Evolutionary conservation across 1,284 basidiomycete genomes (phyloP).

Genomic region (Sporisorium graminicola): DNA sequence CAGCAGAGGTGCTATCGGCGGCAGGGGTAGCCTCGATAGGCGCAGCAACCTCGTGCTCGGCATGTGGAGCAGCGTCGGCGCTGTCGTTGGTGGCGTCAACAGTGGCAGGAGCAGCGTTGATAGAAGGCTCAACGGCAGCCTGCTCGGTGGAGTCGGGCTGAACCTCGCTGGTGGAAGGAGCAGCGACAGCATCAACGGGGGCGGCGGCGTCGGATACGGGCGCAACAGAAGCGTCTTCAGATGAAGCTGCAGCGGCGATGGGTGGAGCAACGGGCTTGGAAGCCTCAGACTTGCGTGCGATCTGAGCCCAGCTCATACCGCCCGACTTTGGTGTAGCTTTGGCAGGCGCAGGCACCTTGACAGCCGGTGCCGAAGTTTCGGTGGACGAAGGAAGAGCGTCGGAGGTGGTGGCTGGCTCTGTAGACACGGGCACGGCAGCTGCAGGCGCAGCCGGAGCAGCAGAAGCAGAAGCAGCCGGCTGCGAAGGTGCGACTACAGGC

Average conservation of each 20-base stretch:
- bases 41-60: slow-evolving; percentile 23
- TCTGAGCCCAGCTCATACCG: slow-evolving; percentile 68
- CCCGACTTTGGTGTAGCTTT: slow-evolving; percentile 35
- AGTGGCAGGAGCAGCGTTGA: slow-evolving; percentile 11
- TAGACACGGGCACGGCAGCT: slow-evolving; percentile 20
- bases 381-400: slow-evolving; percentile 38
- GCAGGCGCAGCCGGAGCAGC: slow-evolving; percentile 26
- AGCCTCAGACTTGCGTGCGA: slow-evolving; percentile 63
- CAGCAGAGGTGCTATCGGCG: slow-evolving; percentile 26
- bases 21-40: slow-evolving; percentile 29
- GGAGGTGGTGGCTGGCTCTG: slow-evolving; percentile 47
- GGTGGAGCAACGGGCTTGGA: slow-evolving; percentile 49
- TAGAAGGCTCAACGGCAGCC: slow-evolving; percentile 11
- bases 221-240: slow-evolving; percentile 13
- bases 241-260: slow-evolving; percentile 13
- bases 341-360: slow-evolving; percentile 55
- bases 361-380: slow-evolving; percentile 33
- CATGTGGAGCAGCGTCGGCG: slow-evolving; percentile 4
- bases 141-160: slow-evolving; percentile 17
- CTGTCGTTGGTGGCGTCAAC: slow-evolving; percentile 13
- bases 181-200: slow-evolving; percentile 15
- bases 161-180: slow-evolving; percentile 18
- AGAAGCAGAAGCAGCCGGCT: slow-evolving; percentile 17
- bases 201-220: slow-evolving; percentile 16
- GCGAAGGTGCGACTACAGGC: slow-evolving; percentile 16